Conservation (phyloP, 2,329 filamentous ascomycete species). For the Diplocarpon rosae region DNA sequence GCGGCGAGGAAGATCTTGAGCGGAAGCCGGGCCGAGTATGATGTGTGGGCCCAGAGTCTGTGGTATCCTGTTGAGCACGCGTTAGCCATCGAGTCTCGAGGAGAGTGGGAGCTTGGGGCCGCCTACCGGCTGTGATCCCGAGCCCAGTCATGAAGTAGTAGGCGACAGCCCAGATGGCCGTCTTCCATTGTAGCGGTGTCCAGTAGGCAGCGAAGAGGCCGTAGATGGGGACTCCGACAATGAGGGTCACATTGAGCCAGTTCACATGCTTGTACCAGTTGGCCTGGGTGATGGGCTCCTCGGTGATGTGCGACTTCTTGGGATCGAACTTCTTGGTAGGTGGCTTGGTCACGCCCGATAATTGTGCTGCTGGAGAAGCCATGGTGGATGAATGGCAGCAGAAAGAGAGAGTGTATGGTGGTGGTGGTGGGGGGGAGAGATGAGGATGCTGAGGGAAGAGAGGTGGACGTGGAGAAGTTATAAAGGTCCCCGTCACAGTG, state of each 20-base stretch:
- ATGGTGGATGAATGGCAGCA: constrained; percentile 15
- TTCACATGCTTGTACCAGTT: constrained; percentile 93
- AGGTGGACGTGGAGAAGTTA: constrained; percentile 5
- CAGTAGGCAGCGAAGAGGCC: constrained; percentile 68
- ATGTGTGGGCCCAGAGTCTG: constrained; percentile 76
- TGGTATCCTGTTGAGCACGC: constrained; percentile 49
- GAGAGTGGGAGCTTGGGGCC: neutral
- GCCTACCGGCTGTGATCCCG: constrained; percentile 65
- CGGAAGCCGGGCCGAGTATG: constrained; percentile 66
- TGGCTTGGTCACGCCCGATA: constrained; percentile 21
- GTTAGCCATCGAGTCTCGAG: neutral
- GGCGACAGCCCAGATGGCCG: constrained; percentile 58
- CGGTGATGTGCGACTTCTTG: constrained; percentile 77
- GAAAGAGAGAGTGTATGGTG: too few relatives aligned
- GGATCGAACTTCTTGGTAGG: constrained; percentile 35
- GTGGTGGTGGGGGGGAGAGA: constrained; percentile 8
- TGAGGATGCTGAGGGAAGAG: neutral
- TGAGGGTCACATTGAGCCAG: constrained; percentile 81
- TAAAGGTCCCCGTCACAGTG: constrained; percentile 4
- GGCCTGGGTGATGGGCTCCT: constrained; percentile 63
- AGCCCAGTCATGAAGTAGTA: constrained; percentile 82
- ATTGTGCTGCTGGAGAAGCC: constrained; percentile 16
- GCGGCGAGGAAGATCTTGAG: constrained; percentile 75
- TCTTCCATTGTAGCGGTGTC: constrained; percentile 64
- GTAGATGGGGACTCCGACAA: constrained; percentile 63